Evolutionary conservation across 2,329 filamentous ascomycete species (phyloP).

Genomic region (Rhynchosporium agropyri): DNA sequence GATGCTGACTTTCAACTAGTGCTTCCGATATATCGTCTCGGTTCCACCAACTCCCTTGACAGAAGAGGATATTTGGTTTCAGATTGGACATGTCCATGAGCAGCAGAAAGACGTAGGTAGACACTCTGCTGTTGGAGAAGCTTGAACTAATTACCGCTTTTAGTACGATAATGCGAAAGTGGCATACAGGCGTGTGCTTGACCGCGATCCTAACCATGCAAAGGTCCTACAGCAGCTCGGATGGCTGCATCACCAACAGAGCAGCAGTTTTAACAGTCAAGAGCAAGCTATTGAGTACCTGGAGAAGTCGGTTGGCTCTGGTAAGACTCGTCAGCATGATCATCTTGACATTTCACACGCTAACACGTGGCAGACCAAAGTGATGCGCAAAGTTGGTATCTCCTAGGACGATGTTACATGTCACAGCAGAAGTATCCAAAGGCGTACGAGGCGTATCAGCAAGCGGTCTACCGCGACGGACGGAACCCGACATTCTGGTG

Average conservation of each 20-base stretch:
- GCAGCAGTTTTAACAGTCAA: constrained; percentile 85
- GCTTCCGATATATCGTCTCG: constrained; percentile 96
- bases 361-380: constrained; percentile 70
- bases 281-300: constrained; percentile 96
- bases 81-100: constrained; percentile 98
- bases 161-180: constrained; percentile 92
- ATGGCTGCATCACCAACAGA: constrained; percentile 97
- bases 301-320: constrained; percentile 92
- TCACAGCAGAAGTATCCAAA: constrained; percentile 98
- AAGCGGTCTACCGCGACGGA: constrained; percentile 96
- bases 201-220: constrained; percentile 92
- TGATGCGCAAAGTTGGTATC: constrained; percentile 98
- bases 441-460: constrained; percentile 97
- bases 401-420: constrained; percentile 98
- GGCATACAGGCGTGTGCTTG: constrained; percentile 89
- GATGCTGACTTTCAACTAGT: constrained; percentile 55
- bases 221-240: constrained; percentile 98
- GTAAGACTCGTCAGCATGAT: constrained; percentile 54
- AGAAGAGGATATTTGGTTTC: constrained; percentile 99
- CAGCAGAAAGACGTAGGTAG: constrained; percentile 93
- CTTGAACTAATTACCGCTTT: constrained; percentile 32
- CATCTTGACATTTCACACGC: constrained; percentile 34
- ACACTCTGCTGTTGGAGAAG: constrained; percentile 9
- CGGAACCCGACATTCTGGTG: constrained; percentile 99
- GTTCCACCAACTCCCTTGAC: constrained; percentile 90